Evolutionary conservation across 129 eudicot species (phyloP), one percentile per base, ranked within the genome.

Genomic region (Ambrosia trifida): DNA sequence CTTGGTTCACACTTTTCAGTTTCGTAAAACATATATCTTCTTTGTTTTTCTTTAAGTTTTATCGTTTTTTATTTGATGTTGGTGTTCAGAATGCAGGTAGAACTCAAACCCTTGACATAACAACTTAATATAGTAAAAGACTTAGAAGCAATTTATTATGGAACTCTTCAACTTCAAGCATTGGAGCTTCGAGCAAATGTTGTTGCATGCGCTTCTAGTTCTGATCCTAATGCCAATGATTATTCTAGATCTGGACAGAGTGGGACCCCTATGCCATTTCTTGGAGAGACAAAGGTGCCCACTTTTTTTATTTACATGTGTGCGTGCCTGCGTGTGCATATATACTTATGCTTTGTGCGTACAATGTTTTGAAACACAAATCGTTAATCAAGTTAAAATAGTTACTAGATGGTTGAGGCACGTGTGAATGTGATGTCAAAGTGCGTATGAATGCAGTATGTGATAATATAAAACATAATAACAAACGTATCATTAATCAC

Each of bases 271-370:
- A 90, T 94, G 99, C 95, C 96, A 9, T 89, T 82, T 77, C 79
- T 87, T 74, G 96, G 97, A 63, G 96, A 95, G 72, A 84, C 99
- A 57, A 88, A 95, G 96, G 96, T 93, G 5, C 68, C n/a, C n/a
- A n/a, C n/a, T n/a, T n/a, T n/a, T n/a, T n/a, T n/a, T n/a, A n/a
- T n/a, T n/a, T 4, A 52, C n/a, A n/a, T n/a, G n/a, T n/a, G n/a
- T n/a, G n/a, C n/a, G n/a, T n/a, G n/a, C n/a, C n/a, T n/a, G n/a
- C n/a, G n/a, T n/a, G n/a, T n/a, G n/a, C n/a, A n/a, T n/a, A n/a
- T n/a, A n/a, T n/a, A n/a, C n/a, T n/a, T n/a, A n/a, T n/a, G n/a
- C n/a, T n/a, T n/a, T n/a, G n/a, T n/a, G n/a, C n/a, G n/a, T 52
- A 52, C 17, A 13, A 9, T 45, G 71, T 66, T n/a, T 14, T 44